A percentile compares a stretch with the other conserved stretches of the same genome.
Evolutionary conservation across 2,329 filamentous ascomycete species (phyloP).

Genomic region (Penicillium hesseltinei): DNA sequence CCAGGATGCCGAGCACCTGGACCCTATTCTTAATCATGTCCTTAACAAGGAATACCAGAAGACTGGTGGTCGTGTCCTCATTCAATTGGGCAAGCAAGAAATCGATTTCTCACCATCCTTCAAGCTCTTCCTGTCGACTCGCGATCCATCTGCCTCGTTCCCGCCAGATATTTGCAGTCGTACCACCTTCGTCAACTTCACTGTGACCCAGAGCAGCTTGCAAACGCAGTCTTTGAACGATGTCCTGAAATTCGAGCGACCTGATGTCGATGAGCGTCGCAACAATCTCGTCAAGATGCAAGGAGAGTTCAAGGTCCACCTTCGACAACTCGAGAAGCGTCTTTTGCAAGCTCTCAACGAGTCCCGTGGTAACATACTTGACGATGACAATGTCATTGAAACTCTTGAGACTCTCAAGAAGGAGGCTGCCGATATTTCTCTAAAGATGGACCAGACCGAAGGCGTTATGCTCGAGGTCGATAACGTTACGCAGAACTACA

Average conservation of each 20-base stretch:
- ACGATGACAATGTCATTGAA: conserved; percentile 97
- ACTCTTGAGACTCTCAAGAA: conserved; percentile 97
- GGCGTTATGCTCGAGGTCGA: conserved; percentile 98
- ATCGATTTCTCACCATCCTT: conserved; percentile 98
- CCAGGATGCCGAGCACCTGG: conserved; percentile 94
- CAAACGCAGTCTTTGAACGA: conserved; percentile 98
- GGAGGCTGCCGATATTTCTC: conserved; percentile 91
- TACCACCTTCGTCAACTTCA: conserved; percentile 99
- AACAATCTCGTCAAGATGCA: conserved; percentile 98
- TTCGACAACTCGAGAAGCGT: conserved; percentile 91
- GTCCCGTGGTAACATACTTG: conserved; percentile 94
- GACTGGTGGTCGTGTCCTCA: conserved; percentile 94
- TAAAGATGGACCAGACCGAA: conserved; percentile 94
- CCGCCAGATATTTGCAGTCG: conserved; percentile 96
- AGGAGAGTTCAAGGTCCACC: conserved; percentile 98
- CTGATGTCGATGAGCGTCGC: conserved; percentile 92
- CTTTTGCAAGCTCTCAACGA: conserved; percentile 94
- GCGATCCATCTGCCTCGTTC: conserved; percentile 93
- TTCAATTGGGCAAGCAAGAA: conserved; percentile 97
- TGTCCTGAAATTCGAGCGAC: conserved; percentile 93
- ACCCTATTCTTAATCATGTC: conserved; percentile 96
- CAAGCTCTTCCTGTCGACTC: conserved; percentile 89
- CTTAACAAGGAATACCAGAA: conserved; percentile 99
- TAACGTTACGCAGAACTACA: conserved; percentile 91
- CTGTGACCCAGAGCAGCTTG: conserved; percentile 96